A percentile compares a stretch with the other conserved stretches of the same genome.
phyloP scores from a whole-genome alignment of 2,329 filamentous ascomycete genomes.

The Pseudopyrenochaeta lycopersici region DNA sequence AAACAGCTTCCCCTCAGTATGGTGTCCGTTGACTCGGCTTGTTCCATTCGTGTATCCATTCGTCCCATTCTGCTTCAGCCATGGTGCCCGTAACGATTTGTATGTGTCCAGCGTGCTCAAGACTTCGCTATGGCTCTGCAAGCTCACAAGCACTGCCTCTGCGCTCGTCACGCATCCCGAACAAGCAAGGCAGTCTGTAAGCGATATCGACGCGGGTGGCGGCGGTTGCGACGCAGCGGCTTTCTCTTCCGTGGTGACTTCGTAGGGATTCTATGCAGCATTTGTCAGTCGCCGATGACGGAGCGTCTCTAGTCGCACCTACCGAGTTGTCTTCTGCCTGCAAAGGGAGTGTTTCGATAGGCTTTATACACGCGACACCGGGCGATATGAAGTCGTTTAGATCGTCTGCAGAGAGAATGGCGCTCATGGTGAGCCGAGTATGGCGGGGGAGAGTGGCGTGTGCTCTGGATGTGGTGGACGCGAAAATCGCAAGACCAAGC shows the following conservation, averaged over 20 bases:
- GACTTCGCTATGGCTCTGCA: slow-evolving; percentile 94
- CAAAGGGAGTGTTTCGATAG: slow-evolving; percentile 85
- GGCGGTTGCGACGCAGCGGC: slow-evolving; percentile 64
- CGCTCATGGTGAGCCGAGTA: slow-evolving; percentile 73
- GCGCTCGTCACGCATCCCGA: slow-evolving; percentile 97
- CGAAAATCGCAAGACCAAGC: too few relatives aligned
- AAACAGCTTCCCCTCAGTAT: slow-evolving; percentile 74
- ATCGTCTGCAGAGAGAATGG: slow-evolving; percentile 95
- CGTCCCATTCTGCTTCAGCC: slow-evolving; percentile 16
- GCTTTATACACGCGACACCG: slow-evolving; percentile 97
- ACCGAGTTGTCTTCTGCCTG: slow-evolving; percentile 59
- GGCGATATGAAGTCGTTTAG: slow-evolving; percentile 99
- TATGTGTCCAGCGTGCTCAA: slow-evolving; percentile 78
- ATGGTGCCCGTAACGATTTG: slow-evolving; percentile 52
- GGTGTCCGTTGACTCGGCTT: slow-evolving; percentile 25
- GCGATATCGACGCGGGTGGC: slow-evolving; percentile 86
- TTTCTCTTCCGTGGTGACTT: slow-evolving; percentile 94
- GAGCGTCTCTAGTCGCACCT: slow-evolving; percentile 21
- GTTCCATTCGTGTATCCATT: slow-evolving; percentile 7
- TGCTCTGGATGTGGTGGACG: not conserved
- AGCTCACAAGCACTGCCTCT: slow-evolving; percentile 92
- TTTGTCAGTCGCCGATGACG: slow-evolving; percentile 34
- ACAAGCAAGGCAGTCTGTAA: slow-evolving; percentile 96
- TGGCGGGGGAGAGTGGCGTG: slow-evolving; percentile 6
- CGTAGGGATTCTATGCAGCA: slow-evolving; percentile 66